Evolutionary conservation across 495 filamentous ascomycete genomes (phyloP), one percentile per base, ranked within the genome.

Genomic region (Hypoxylon lenormandii): DNA sequence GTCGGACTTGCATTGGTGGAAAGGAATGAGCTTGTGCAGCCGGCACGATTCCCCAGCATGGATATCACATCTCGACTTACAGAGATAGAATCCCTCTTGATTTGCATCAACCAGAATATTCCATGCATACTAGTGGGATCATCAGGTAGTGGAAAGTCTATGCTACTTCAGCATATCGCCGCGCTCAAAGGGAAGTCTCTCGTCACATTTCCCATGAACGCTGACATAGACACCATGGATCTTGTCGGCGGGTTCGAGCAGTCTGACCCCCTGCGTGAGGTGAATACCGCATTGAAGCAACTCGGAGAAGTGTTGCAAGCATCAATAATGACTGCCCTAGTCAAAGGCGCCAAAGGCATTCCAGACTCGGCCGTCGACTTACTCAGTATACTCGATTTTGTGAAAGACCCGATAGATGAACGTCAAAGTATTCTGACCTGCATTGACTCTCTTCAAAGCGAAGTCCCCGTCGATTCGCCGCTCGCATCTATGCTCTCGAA

Each of bases 231-330:
- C 77, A 92, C 94, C 13, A 97, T 94, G 88, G 96, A 99, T 74
- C 84, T 99, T 19, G 90, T 99, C 53, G 96, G 96, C 67, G 93
- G 95, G 0, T 99, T 96, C 74, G 96, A 98, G 73, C 96, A 99
- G 78, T 89, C 92, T 33, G 93, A 98, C 75, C 85, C 92, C 50
- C 80, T 88, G 28, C 85, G 94, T 47, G 86, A 88, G 47, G 76
- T 88, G 15, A 87, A 86, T 72, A 79, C 67, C 55, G 86, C 83
- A 63, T 80, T 85, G 61, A 76, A 71, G 28, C 83, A 87, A 56
- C 73, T 96, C 4, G 77, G 81, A 15, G 70, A 79, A 0, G 85
- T 84, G 51, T 77, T 93, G 30, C 84, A 83, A 10, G 72, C 78
- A 0, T 80, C 85, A 7, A 80, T 89, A 21, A 79, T 91, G 11